Evolutionary conservation across 768 basidiomycete genomes (phyloP).

Genomic region (Agrocybe praecox): DNA sequence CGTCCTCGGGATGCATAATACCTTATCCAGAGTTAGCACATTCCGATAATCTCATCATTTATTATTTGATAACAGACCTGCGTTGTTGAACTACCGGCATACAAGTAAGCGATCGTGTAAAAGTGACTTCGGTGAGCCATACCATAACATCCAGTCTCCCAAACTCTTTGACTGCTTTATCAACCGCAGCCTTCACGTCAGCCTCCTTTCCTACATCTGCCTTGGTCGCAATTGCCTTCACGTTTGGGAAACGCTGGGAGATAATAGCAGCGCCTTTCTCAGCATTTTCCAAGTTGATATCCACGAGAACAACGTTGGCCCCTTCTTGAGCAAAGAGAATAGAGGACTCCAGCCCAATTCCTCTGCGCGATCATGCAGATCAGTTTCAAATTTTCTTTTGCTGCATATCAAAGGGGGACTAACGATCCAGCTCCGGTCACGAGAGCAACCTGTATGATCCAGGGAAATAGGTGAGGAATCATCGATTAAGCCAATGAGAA

Average conservation of each 20-base stretch:
- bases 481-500: neutral
- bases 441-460: slow-evolving; percentile 58
- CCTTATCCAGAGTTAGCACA: slow-evolving; percentile 43
- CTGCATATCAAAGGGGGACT: slow-evolving; percentile 30
- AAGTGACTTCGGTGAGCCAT: slow-evolving; percentile 19
- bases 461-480: slow-evolving; percentile 6
- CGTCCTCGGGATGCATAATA: slow-evolving; percentile 98
- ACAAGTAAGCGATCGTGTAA: neutral
- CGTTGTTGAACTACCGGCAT: slow-evolving; percentile 85
- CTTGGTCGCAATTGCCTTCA: slow-evolving; percentile 68
- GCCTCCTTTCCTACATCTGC: slow-evolving; percentile 90
- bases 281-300: slow-evolving; percentile 80
- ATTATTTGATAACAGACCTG: slow-evolving; percentile 45
- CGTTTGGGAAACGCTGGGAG: slow-evolving; percentile 63
- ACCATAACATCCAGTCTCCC: slow-evolving; percentile 98
- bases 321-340: slow-evolving; percentile 95
- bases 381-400: slow-evolving; percentile 17
- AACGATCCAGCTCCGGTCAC: slow-evolving; percentile 91
- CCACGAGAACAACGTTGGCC: slow-evolving; percentile 86
- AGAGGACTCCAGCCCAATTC: slow-evolving; percentile 96
- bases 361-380: slow-evolving; percentile 50
- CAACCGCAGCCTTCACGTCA: slow-evolving; percentile 83
- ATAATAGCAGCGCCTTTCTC: slow-evolving; percentile 70
- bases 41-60: neutral
- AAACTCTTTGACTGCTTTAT: slow-evolving; percentile 77